Evolutionary conservation across 176 grass and related monocot genomes (phyloP), one percentile per base, ranked within the genome.

Genomic region (Musa itinerans): DNA sequence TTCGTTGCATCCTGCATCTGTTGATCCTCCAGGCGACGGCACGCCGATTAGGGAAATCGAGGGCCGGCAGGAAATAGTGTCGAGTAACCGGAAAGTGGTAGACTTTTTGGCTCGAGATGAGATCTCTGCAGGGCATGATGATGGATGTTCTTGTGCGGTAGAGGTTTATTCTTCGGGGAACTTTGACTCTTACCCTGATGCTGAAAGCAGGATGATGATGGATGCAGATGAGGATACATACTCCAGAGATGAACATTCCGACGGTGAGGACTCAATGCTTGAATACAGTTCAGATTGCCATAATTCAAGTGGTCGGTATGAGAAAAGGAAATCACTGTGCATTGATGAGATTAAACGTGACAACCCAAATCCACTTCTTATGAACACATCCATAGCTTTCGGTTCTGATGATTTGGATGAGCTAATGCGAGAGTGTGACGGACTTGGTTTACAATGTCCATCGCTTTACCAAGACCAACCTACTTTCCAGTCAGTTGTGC

Each of bases 351-450:
- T 21, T 2, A 54, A 50, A 53, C 43, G 26, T 21, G 26, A 71
- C 21, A 63, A 68, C 20, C 59, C 21, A n/a, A 79, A 76, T 58
- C 79, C 77, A 13, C 72, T 87, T 24, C 27, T 87, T 13, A 83
- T 87, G 85, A 73, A 80, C 71, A 89, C 90, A 50, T 69, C 86
- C 12, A 24, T 74, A 0, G 75, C 83, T 1, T 88, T 84, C 54
- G 85, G 85, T 63, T 76, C 77, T 20, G 2, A 77, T 27, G 85
- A 87, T 73, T 87, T 74, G 72, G 81, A 87, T 49, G 85, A 87
- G 58, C 80, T 87, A 73, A 52, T 81, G 55, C 53, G 64, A 74
- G 85, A 83, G 68, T 83, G 50, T 50, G 85, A 59, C 26, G 81
- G 29, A 2, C 72, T 68, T 24, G 54, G 21, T 6, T 52, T 76